phyloP scores from a whole-genome alignment of 1,284 basidiomycete genomes.

The Naganishia sp. region DNA sequence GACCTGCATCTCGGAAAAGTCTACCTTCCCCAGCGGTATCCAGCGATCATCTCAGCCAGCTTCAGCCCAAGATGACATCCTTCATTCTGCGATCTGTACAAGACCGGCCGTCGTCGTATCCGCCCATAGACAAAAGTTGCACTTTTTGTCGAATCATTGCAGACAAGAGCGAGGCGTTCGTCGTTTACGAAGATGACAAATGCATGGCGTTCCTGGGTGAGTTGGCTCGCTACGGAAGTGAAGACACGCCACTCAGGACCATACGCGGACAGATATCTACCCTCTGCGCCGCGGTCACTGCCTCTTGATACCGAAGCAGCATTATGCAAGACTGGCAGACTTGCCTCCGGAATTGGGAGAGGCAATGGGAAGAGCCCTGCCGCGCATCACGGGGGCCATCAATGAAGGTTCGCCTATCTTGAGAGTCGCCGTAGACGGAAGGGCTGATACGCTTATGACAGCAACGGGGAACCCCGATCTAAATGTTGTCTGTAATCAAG shows the following conservation, averaged over 20 bases:
- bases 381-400: slow-evolving; percentile 33
- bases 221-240: not conserved
- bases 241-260: not conserved
- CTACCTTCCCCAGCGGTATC: not conserved
- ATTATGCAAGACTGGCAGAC: slow-evolving; percentile 32
- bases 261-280: slow-evolving; percentile 29
- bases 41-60: not conserved
- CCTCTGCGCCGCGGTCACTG: slow-evolving; percentile 33
- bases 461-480: slow-evolving; percentile 32
- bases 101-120: slow-evolving; percentile 32
- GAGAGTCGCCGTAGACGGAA: not conserved
- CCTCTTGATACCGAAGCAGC: slow-evolving; percentile 33
- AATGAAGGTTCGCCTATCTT: slow-evolving; percentile 30
- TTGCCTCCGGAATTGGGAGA: slow-evolving; percentile 26
- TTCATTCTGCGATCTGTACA: slow-evolving; percentile 34
- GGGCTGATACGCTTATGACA: not conserved
- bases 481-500: slow-evolving; percentile 35
- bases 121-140: slow-evolving; percentile 27
- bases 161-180: slow-evolving; percentile 25
- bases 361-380: slow-evolving; percentile 32
- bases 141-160: slow-evolving; percentile 35
- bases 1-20: too few species aligned
- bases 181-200: slow-evolving; percentile 33
- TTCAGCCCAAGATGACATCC: slow-evolving; percentile 31
- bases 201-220: slow-evolving; percentile 34